Evolutionary conservation across 2,329 filamentous ascomycete genomes (phyloP).

Genomic region (Fusarium sp.): DNA sequence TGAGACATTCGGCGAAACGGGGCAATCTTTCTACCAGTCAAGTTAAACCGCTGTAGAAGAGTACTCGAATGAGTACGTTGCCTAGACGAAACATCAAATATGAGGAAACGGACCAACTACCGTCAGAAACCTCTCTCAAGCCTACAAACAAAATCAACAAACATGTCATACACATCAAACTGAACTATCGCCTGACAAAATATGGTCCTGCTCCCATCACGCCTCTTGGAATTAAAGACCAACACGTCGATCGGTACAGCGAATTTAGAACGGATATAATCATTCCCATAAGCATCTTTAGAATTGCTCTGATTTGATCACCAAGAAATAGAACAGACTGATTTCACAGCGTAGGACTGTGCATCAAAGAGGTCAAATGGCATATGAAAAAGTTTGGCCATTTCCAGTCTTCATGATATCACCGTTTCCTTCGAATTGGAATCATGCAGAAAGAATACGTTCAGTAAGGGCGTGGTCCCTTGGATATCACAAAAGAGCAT

Average conservation of each 20-base stretch:
- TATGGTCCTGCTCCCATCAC: too few species aligned
- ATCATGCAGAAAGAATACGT: background rate
- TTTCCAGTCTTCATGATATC: background rate
- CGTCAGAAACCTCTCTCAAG: rapidly evolving
- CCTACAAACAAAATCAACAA: background rate
- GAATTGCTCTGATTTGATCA: slow-evolving; percentile 27
- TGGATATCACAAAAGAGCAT: background rate
- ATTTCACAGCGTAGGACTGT: background rate
- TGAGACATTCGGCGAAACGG: background rate
- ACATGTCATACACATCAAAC: background rate
- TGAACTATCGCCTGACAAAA: background rate
- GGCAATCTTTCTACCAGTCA: background rate
- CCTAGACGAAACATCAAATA: too few species aligned
- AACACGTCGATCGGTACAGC: background rate
- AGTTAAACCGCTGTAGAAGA: background rate
- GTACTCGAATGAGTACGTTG: background rate
- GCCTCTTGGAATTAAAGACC: too few species aligned
- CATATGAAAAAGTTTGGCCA: too few species aligned
- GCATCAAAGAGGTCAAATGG: too few species aligned
- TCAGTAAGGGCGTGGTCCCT: background rate
- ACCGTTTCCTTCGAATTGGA: background rate
- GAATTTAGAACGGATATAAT: slow-evolving; percentile 21
- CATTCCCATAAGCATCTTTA: slow-evolving; percentile 29
- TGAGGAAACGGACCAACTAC: background rate
- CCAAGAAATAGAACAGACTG: background rate